Conservation (phyloP, 2,329 filamentous ascomycete genomes). For the Claviceps sp. region DNA sequence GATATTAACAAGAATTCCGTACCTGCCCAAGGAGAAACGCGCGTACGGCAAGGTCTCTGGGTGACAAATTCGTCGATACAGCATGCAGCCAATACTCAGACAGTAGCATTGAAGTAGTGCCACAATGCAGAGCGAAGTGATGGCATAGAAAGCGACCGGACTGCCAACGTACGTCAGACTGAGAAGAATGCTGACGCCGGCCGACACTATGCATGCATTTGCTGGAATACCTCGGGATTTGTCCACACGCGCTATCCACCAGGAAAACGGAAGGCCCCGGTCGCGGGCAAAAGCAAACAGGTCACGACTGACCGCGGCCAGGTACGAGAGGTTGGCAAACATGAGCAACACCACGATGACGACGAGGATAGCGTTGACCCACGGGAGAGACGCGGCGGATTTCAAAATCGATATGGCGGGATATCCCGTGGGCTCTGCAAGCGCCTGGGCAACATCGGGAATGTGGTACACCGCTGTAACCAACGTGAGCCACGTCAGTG, state of each 20-base stretch:
- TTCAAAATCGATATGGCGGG: conserved; percentile 5
- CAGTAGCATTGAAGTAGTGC: conserved; percentile 8
- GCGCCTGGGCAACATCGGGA: conserved; percentile 3
- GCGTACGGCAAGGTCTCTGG: conserved; percentile 6
- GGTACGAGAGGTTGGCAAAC: conserved; percentile 3
- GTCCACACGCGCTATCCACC: background rate
- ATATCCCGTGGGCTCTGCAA: conserved; percentile 4
- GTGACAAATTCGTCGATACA: conserved; percentile 6
- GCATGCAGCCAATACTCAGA: conserved; percentile 8
- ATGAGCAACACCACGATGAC: conserved; percentile 5
- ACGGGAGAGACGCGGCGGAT: conserved; percentile 5
- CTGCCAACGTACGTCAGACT: conserved; percentile 9
- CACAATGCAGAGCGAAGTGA: conserved; percentile 7
- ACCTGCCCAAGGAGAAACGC: conserved; percentile 7
- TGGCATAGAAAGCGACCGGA: conserved; percentile 9
- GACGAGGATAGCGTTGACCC: conserved; percentile 3
- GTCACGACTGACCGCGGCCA: conserved; percentile 4
- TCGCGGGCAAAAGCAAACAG: conserved; percentile 6
- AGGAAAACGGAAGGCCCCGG: conserved; percentile 2
- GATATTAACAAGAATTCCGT: conserved; percentile 6
- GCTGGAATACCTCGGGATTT: conserved; percentile 4
- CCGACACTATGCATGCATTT: conserved; percentile 7
- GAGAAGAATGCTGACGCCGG: conserved; percentile 1
- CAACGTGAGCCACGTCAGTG: background rate
- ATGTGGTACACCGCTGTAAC: conserved; percentile 6